Percentiles rank a stretch among this genome's conserved stretches.
Conservation (phyloP, 2,329 filamentous ascomycete genomes). For the Calycina marina region DNA sequence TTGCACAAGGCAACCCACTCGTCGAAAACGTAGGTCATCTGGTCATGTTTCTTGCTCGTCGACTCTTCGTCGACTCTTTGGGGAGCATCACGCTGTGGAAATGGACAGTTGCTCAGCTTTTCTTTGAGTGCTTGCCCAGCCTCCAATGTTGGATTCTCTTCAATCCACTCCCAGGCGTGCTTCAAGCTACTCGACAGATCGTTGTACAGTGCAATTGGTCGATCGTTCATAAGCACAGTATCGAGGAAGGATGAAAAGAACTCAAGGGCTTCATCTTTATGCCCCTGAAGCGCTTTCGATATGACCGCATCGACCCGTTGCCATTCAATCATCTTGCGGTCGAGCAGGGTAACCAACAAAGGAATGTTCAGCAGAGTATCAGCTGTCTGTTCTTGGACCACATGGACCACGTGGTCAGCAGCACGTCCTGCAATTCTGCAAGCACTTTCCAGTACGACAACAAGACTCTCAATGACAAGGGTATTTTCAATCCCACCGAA, state of each 20-base stretch:
- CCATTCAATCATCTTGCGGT: slow-evolving; percentile 48
- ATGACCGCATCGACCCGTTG: slow-evolving; percentile 55
- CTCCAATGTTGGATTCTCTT: slow-evolving; percentile 52
- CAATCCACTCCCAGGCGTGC: slow-evolving; percentile 67
- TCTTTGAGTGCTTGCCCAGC: slow-evolving; percentile 57
- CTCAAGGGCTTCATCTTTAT: slow-evolving; percentile 58
- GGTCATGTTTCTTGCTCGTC: slow-evolving; percentile 53
- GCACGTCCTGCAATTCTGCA: slow-evolving; percentile 40
- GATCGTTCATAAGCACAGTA: slow-evolving; percentile 62
- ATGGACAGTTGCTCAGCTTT: slow-evolving; percentile 40
- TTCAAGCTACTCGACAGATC: slow-evolving; percentile 78
- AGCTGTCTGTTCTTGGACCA: slow-evolving; percentile 42
- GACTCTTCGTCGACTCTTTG: slow-evolving; percentile 40
- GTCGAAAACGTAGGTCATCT: slow-evolving; percentile 89
- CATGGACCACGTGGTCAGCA: slow-evolving; percentile 37
- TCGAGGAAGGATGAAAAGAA: slow-evolving; percentile 72
- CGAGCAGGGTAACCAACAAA: slow-evolving; percentile 40
- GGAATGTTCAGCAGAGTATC: slow-evolving; percentile 41
- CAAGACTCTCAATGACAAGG: slow-evolving; percentile 44
- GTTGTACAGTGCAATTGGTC: slow-evolving; percentile 63
- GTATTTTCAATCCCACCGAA: slow-evolving; percentile 36
- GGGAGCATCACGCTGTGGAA: slow-evolving; percentile 36
- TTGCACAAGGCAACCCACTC: slow-evolving; percentile 82
- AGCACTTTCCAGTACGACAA: slow-evolving; percentile 45
- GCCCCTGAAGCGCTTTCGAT: slow-evolving; percentile 55